Base-by-base conservation (phyloP, 2,329 filamentous ascomycete genomes). In the Colletotrichum sp. region DNA sequence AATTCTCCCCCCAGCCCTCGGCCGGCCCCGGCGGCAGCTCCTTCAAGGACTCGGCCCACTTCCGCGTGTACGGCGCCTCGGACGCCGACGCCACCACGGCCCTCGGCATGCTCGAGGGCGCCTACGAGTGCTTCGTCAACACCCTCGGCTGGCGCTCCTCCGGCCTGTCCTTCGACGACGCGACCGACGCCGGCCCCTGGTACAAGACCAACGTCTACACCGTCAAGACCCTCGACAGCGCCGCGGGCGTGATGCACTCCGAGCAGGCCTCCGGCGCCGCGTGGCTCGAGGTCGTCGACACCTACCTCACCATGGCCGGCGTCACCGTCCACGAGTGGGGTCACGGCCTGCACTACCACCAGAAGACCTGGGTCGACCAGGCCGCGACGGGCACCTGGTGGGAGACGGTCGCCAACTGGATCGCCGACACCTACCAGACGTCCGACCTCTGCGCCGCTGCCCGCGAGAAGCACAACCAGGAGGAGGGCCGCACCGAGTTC, bases 301-400 rank as follows among this genome's bases (percentile, higher is more conserved):
- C 81, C 21, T 88, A 85, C 72, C 81, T 89, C 39, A 81, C 82
- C 3, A 81, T 79, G 0, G 84, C 87, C 0, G 80, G 80, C 3
- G 84, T 89, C n/a, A 86, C 86, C 0, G 86, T 89, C 6, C 88
- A 90, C 73, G 88, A 90, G 78, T 90, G 84, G 66, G 88, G 88
- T 0, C 88, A 90, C 77, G 88, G 83, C 1, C 80, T 90, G 76
- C 87, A 87, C 21, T 89, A 89, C 72, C 83, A 85, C 18, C 86
- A 86, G 74, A 80, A 82, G 6, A 83, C 82, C 10, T 88, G 87
- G 87, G 84, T 89, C 5, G 81, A 88, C 69, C 88, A 89, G 74
- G 80, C 78, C 2, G 82, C 83, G 3, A 89, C 88, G 1, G 87
- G 87, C 0, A 87, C 87, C 5, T 90, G 88, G 88, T 89, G 87